These are phyloP conservation scores for Pseudoturritis turrita DNA, from an alignment of 345 rosid species.

Conservation along the genomic window DNA sequence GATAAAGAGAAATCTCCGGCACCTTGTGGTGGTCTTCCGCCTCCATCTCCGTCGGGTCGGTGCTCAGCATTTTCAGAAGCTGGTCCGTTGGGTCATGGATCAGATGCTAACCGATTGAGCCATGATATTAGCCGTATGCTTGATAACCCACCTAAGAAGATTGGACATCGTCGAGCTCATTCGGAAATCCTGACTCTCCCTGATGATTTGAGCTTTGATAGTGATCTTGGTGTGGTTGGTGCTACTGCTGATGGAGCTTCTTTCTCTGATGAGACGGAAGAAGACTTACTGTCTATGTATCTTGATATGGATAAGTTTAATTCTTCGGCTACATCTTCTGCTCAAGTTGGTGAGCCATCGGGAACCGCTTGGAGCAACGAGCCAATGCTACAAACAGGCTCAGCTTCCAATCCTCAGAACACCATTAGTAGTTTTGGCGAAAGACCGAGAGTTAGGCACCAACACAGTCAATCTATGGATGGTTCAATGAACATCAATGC, in stretches of 20 bases:
- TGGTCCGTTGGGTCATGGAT: conserved; percentile 37
- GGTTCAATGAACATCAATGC: conserved; percentile 59
- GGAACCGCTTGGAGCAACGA: conserved; percentile 20
- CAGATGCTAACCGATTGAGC: conserved; percentile 53
- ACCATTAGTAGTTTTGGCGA: conserved; percentile 40
- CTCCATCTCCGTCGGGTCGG: conserved; percentile 51
- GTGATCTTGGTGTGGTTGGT: conserved; percentile 84
- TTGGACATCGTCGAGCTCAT: conserved; percentile 95
- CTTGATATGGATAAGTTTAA: conserved; percentile 90
- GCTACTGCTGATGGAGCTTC: conserved; percentile 63
- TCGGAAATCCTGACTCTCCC: conserved; percentile 91
- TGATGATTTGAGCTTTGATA: conserved; percentile 83
- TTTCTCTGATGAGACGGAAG: conserved; percentile 81
- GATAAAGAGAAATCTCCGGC: conserved; percentile 61
- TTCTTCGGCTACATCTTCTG: conserved; percentile 60
- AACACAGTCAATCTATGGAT: conserved; percentile 91
- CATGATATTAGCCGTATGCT: conserved; percentile 84
- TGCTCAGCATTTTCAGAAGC: conserved; percentile 48
- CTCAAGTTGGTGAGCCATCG: conserved; percentile 58
- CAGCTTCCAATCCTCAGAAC: conserved; percentile 28
- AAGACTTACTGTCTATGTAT: conserved; percentile 72
- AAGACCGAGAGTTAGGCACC: conserved; percentile 88
- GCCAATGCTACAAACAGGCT: conserved; percentile 3
- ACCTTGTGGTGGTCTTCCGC: conserved; percentile 52
- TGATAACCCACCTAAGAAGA: conserved; percentile 74